These are phyloP conservation scores for Strombidium stylifer DNA, from an alignment of 73 alveolate genomes.

Conservation along the genomic window DNA sequence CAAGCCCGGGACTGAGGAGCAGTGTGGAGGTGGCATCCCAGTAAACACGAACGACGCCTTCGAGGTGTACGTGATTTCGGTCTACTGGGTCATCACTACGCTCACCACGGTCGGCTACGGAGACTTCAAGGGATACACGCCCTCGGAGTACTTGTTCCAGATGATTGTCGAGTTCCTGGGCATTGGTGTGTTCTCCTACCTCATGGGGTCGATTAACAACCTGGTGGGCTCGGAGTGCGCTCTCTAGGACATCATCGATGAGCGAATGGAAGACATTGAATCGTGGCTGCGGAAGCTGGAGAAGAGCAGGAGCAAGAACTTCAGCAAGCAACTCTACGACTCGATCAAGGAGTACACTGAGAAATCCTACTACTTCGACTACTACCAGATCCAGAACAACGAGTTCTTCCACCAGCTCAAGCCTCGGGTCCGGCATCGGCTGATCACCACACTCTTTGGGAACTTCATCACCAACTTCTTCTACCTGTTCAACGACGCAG, in stretches of 20 bases:
- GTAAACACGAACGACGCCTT: not conserved
- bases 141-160: conserved; percentile 42
- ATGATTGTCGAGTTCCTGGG: conserved; percentile 66
- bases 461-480: conserved; percentile 27
- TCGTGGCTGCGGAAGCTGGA: conserved; percentile 57
- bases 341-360: conserved; percentile 49
- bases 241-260: conserved; percentile 44
- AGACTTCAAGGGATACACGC: conserved; percentile 56
- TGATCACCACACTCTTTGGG: conserved; percentile 45
- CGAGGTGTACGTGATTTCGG: conserved; percentile 36
- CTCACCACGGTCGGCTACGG: conserved; percentile 69
- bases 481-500: conserved; percentile 50
- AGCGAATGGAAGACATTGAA: conserved; percentile 57
- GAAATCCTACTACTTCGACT: conserved; percentile 42
- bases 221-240: conserved; percentile 37
- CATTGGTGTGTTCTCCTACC: conserved; percentile 55
- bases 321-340: conserved; percentile 51
- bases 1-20: not conserved
- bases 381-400: conserved; percentile 35
- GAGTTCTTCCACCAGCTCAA: conserved; percentile 43
- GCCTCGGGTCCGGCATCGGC: conserved; percentile 43
- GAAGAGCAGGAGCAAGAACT: conserved; percentile 15
- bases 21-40: no score
- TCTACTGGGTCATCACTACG: conserved; percentile 55
- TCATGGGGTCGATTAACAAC: conserved; percentile 60